Conservation (phyloP, 345 rosid species). For the Salix dunnii region DNA sequence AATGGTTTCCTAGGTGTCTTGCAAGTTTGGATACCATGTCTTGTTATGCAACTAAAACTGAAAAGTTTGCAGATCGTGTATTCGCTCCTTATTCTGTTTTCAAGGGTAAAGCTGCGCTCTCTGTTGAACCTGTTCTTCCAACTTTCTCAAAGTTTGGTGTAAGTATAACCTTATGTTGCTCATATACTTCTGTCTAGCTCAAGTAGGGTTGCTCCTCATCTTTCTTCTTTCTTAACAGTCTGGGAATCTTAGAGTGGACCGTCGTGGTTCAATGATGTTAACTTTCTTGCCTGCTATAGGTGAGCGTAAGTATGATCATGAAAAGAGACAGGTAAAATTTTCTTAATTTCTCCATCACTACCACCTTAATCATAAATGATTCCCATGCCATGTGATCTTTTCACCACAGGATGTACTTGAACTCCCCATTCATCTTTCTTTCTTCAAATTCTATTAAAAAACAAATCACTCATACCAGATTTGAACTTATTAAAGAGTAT, state of each 20-base stretch:
- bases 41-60: slow-evolving; percentile 15
- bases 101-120: slow-evolving; percentile 91
- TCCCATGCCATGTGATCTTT: not conserved
- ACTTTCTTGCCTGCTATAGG: slow-evolving; percentile 76
- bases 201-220: not conserved
- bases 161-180: slow-evolving; percentile 4
- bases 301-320: slow-evolving; percentile 88
- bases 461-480: no score
- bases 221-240: slow-evolving; percentile 36
- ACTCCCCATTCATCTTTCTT: not conserved
- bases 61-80: slow-evolving; percentile 42
- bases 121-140: slow-evolving; percentile 68
- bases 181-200: not conserved
- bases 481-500: no score
- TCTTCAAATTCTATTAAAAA: not conserved
- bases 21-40: not conserved
- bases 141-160: slow-evolving; percentile 58
- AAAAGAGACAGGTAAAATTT: slow-evolving; percentile 61
- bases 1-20: not conserved
- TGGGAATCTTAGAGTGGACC: slow-evolving; percentile 51
- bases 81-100: slow-evolving; percentile 67
- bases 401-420: not conserved
- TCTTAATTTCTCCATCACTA: not conserved
- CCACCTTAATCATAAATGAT: not conserved
- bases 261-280: slow-evolving; percentile 73